Evolutionary conservation across 768 basidiomycete species (phyloP).

Genomic region (Scleroderma citrinum): DNA sequence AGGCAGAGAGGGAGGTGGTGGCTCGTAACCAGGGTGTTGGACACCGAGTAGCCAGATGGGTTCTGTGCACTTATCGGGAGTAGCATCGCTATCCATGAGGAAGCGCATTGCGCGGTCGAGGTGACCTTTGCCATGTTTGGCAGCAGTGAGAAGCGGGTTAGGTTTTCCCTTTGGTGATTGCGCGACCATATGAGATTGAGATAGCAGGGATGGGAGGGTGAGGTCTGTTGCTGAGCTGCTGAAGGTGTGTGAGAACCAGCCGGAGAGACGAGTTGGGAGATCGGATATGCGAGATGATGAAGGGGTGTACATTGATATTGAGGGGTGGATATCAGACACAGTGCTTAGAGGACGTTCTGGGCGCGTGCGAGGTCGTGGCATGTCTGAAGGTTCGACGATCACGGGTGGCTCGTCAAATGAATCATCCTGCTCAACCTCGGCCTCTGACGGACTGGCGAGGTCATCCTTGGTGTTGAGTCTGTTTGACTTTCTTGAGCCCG

Average conservation of each 20-base stretch:
- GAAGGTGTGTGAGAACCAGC: conserved; percentile 80
- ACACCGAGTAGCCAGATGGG: conserved; percentile 90
- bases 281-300: conserved; percentile 53
- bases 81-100: conserved; percentile 85
- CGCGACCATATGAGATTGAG: conserved; percentile 34
- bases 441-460: conserved; percentile 12
- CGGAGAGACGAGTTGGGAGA: conserved; percentile 69
- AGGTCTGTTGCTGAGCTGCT: conserved; percentile 67
- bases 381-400: conserved; percentile 57
- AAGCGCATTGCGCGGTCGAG: conserved; percentile 83
- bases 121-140: conserved; percentile 69
- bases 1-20: conserved; percentile 23
- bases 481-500: conserved; percentile 23
- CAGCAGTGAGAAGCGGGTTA: conserved; percentile 56
- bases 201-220: conserved; percentile 55
- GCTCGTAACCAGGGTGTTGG: conserved; percentile 69
- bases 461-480: conserved; percentile 29
- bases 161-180: conserved; percentile 39
- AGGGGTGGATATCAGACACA: conserved; percentile 37
- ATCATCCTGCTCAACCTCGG: conserved; percentile 30
- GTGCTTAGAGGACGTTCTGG: conserved; percentile 50
- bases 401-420: conserved; percentile 51
- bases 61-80: conserved; percentile 74
- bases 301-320: conserved; percentile 43
- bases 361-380: conserved; percentile 50